Percentiles rank a stretch among this genome's conserved stretches.
phyloP scores from a whole-genome alignment of 1,139 yeast species.

The Blastobotrys aristatus region DNA sequence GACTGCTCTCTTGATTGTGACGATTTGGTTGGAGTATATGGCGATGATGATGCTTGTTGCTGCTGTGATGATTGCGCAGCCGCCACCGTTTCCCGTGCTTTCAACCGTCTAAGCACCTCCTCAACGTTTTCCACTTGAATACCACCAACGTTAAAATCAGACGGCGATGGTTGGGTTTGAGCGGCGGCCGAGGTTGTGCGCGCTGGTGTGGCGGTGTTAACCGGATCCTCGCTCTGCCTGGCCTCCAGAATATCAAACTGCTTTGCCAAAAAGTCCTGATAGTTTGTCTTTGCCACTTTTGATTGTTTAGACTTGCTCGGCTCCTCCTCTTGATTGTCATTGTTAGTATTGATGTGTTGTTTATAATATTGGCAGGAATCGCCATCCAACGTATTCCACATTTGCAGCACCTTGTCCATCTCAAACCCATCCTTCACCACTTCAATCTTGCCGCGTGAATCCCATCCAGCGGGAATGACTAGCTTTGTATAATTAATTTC shows the following conservation, averaged over 20 bases:
- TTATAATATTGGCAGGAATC: slow-evolving; percentile 3
- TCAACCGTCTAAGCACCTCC: slow-evolving; percentile 28
- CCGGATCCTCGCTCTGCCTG: slow-evolving; percentile 9
- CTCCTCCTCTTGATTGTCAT: slow-evolving; percentile 9
- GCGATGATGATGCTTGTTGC: slow-evolving; percentile 8
- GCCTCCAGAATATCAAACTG: slow-evolving; percentile 23
- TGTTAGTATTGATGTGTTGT: neutral
- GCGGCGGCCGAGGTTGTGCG: neutral
- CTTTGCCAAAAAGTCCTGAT: slow-evolving; percentile 26
- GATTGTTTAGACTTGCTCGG: slow-evolving; percentile 1
- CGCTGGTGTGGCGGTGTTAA: neutral
- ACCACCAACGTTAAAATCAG: slow-evolving; percentile 28
- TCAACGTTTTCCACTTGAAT: slow-evolving; percentile 30
- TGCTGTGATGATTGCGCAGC: slow-evolving; percentile 1
- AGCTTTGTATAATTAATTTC: slow-evolving; percentile 32
- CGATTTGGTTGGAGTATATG: slow-evolving; percentile 21
- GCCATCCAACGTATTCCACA: slow-evolving; percentile 17
- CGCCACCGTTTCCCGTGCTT: slow-evolving; percentile 22
- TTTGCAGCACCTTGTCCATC: slow-evolving; percentile 17
- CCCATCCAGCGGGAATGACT: slow-evolving; percentile 43
- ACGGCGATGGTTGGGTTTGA: neutral
- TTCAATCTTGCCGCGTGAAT: slow-evolving; percentile 34
- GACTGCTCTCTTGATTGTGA: slow-evolving; percentile 18
- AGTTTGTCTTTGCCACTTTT: slow-evolving; percentile 18
- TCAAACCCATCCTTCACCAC: slow-evolving; percentile 30